A percentile compares a stretch with the other conserved stretches of the same genome.
Evolutionary conservation across 768 basidiomycete genomes (phyloP).

Genomic region (Rossbeevera mucosa): DNA sequence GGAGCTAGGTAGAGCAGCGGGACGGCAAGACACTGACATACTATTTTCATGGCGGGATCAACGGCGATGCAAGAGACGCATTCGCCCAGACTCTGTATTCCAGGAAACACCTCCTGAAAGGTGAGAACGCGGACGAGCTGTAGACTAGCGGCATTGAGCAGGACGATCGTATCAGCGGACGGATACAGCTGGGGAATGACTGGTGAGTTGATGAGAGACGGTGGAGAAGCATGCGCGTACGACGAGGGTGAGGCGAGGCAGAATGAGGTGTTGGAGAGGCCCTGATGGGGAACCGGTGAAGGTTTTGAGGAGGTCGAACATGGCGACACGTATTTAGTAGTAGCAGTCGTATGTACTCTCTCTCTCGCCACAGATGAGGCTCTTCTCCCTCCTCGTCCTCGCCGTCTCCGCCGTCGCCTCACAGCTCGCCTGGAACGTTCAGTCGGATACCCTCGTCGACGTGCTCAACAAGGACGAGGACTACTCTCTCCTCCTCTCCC

Average conservation of each 20-base stretch:
- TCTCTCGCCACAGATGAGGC: constrained; percentile 26
- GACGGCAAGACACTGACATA: constrained; percentile 37
- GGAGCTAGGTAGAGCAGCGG: constrained; percentile 1
- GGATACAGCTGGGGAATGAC: constrained; percentile 54
- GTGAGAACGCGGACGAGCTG: constrained; percentile 64
- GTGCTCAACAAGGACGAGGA: constrained; percentile 70
- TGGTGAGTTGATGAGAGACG: no score
- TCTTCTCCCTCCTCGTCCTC: constrained; percentile 32
- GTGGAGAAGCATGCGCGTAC: constrained; percentile 38
- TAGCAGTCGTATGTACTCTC: neutral
- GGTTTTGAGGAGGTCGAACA: constrained; percentile 45
- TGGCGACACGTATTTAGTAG: constrained; percentile 13
- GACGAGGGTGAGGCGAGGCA: constrained; percentile 53
- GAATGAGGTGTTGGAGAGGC: constrained; percentile 52
- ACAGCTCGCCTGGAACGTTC: constrained; percentile 22
- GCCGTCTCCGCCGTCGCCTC: constrained; percentile 11
- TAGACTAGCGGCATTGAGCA: constrained; percentile 68
- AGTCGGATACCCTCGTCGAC: constrained; percentile 69
- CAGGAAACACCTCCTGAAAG: constrained; percentile 79
- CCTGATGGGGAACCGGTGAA: constrained; percentile 51
- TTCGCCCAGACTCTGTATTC: constrained; percentile 39
- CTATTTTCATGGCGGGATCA: constrained; percentile 77
- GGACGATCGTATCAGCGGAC: constrained; percentile 63
- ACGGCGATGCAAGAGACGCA: constrained; percentile 60
- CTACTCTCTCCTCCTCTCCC: constrained; percentile 66